Evolutionary conservation across 2,329 filamentous ascomycete genomes (phyloP).

Genomic region (Alternaria brassicicola): DNA sequence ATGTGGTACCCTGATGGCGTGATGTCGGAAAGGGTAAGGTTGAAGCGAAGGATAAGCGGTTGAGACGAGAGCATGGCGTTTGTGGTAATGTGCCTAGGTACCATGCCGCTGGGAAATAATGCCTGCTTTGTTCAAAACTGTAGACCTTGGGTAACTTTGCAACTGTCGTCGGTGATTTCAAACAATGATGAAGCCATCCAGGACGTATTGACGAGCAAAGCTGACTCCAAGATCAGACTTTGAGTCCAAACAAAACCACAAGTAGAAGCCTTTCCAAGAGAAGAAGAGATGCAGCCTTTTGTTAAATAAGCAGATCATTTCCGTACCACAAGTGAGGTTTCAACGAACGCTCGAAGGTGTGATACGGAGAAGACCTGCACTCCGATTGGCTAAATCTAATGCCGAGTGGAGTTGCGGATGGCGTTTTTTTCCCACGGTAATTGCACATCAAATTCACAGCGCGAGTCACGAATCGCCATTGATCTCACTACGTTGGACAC

Average conservation of each 20-base stretch:
- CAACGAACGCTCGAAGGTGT: not conserved
- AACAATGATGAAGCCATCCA: not conserved
- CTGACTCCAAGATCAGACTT: not conserved
- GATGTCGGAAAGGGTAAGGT: slow-evolving; percentile 6
- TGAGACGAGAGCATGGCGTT: not conserved
- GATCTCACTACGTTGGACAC: too few species aligned
- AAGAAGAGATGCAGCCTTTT: not conserved
- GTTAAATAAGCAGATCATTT: not conserved
- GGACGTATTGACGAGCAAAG: not conserved
- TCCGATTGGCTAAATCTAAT: slow-evolving; percentile 21
- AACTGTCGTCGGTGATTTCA: not conserved
- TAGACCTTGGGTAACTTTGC: not conserved
- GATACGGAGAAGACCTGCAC: slow-evolving; percentile 6
- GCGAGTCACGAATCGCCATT: not conserved
- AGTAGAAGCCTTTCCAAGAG: not conserved
- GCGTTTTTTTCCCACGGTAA: slow-evolving; percentile 13
- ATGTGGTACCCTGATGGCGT: slow-evolving; percentile 28
- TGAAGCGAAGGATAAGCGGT: not conserved
- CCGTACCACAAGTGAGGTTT: not conserved
- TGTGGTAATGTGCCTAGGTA: not conserved
- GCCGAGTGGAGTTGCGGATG: slow-evolving; percentile 10
- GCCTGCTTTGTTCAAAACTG: not conserved
- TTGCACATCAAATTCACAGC: not conserved
- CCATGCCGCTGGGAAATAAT: not conserved
- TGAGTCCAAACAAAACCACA: not conserved